Evolutionary conservation across 2,329 filamentous ascomycete genomes (phyloP), one percentile per base, ranked within the genome.

Genomic region (Fusarium mexicanum): DNA sequence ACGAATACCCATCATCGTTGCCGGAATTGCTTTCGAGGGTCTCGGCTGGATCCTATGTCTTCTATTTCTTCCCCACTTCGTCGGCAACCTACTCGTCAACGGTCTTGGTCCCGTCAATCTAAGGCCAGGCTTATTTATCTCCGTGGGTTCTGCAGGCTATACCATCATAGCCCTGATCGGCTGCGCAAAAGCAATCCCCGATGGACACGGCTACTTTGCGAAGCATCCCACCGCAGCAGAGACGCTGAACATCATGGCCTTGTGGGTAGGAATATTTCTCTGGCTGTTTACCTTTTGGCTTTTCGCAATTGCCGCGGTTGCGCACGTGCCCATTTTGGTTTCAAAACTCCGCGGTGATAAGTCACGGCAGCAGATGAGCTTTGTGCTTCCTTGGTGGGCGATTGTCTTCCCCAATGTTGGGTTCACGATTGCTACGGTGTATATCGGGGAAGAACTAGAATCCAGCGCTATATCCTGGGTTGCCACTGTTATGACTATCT

Each of bases 241-340:
- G 18, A 64, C 62, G 1, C 31, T 64, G 2, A 63, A 50, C 1
- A 51, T 64, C 17, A 64, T 64, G 58, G 62, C 58, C 1, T 44
- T 64, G 22, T 64, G 62, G 62, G n/a, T 64, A 31, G 62, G 62
- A 8, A 47, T 64, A 26, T 64, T 64, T 4, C 62, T 64, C 8
- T 64, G 62, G 58, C 9, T 64, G 1, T 64, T 64, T 3, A 44
- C 57, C 8, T 64, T 63, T 22, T 64, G 62, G 62, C 62, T 64
- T 1, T 64, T 64, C 6, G 44, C 62, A 26, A 51, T 64, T 8
- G 62, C 62, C 7, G 24, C 8, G 8, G 62, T 64, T 5, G 62
- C 62, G 4, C 58, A 64, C 18, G 22, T 64, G 24, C 62, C 62
- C 14, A 63, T 63, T 13, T 11, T 64, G 7, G 22, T 44, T 22